These are phyloP conservation scores for Kurtzmaniella quercitrusa DNA, from an alignment of 1,139 yeast genomes.

Conservation along the genomic window DNA sequence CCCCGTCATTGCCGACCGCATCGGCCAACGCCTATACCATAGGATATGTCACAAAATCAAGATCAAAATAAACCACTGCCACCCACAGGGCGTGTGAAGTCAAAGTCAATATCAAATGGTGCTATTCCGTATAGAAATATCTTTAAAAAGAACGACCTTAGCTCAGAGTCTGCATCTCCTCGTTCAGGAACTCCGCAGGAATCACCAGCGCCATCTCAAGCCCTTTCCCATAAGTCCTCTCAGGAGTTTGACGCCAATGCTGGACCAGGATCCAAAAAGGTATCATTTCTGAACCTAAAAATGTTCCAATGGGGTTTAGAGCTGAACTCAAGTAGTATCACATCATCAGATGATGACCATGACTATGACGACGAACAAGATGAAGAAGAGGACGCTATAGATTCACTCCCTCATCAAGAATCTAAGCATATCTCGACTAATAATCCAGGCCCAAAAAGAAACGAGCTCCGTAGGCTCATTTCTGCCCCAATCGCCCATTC, in stretches of 20 bases:
- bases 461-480: slow-evolving; percentile 5
- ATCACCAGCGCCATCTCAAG: slow-evolving; percentile 1
- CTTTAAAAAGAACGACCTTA: neutral
- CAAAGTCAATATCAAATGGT: slow-evolving; percentile 13
- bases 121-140: slow-evolving; percentile 9
- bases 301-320: slow-evolving; percentile 1
- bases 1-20: no score
- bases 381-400: neutral
- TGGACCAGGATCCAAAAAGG: slow-evolving; percentile 5
- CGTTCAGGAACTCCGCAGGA: neutral
- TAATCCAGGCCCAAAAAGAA: neutral
- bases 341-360: slow-evolving; percentile 10
- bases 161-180: neutral
- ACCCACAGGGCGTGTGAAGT: slow-evolving; percentile 7
- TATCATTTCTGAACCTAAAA: slow-evolving; percentile 6
- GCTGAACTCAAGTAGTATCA: slow-evolving; percentile 6
- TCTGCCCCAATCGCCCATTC: slow-evolving; percentile 20
- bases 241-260: neutral
- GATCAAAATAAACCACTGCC: neutral
- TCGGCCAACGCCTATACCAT: no score
- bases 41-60: neutral
- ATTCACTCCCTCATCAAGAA: neutral
- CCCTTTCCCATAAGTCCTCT: slow-evolving; percentile 8
- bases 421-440: neutral
- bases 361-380: slow-evolving; percentile 3